Conservation (phyloP, 2,329 filamentous ascomycete species). For the Westerdykella aurantiaca region DNA sequence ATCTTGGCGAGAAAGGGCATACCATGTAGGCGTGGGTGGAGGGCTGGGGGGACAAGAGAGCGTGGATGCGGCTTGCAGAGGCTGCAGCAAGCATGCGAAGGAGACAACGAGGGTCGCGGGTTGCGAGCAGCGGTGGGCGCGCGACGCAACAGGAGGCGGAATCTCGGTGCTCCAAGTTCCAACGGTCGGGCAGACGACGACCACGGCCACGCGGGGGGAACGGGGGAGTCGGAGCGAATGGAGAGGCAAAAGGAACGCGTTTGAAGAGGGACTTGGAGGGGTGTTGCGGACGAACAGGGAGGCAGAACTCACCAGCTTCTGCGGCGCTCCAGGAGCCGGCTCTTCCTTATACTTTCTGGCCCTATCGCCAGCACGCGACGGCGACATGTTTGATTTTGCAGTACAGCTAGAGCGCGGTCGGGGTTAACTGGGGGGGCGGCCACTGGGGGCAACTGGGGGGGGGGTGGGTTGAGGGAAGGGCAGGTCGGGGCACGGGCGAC, state of each 20-base stretch:
- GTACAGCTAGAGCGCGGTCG: too few relatives aligned
- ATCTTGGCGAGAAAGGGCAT: slow-evolving; percentile 37
- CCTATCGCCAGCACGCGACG: slow-evolving; percentile 38
- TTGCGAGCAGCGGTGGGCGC: too few relatives aligned
- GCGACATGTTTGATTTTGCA: slow-evolving; percentile 40
- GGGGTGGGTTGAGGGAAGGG: slow-evolving; percentile 24
- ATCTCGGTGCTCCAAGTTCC: slow-evolving; percentile 22
- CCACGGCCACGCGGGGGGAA: slow-evolving; percentile 6
- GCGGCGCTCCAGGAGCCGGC: slow-evolving; percentile 41
- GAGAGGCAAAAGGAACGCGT: slow-evolving; percentile 13
- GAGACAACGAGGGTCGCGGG: slow-evolving; percentile 16
- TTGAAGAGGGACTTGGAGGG: too few relatives aligned
- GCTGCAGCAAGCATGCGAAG: slow-evolving; percentile 33
- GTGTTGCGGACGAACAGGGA: slow-evolving; percentile 19
- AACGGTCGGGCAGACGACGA: slow-evolving; percentile 24
- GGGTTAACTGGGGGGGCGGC: slow-evolving; percentile 5
- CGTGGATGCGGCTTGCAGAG: slow-evolving; percentile 36
- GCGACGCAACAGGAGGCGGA: slow-evolving; percentile 14
- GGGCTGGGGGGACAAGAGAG: slow-evolving; percentile 26
- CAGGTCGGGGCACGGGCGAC: slow-evolving; percentile 15
- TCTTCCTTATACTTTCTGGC: slow-evolving; percentile 42
- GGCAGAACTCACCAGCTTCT: slow-evolving; percentile 38
- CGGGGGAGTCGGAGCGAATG: slow-evolving; percentile 18
- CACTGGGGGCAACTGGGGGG: slow-evolving; percentile 22
- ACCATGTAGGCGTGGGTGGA: slow-evolving; percentile 37